phyloP scores from a whole-genome alignment of 2,329 filamentous ascomycete genomes.

The Plenodomus lindquistii region DNA sequence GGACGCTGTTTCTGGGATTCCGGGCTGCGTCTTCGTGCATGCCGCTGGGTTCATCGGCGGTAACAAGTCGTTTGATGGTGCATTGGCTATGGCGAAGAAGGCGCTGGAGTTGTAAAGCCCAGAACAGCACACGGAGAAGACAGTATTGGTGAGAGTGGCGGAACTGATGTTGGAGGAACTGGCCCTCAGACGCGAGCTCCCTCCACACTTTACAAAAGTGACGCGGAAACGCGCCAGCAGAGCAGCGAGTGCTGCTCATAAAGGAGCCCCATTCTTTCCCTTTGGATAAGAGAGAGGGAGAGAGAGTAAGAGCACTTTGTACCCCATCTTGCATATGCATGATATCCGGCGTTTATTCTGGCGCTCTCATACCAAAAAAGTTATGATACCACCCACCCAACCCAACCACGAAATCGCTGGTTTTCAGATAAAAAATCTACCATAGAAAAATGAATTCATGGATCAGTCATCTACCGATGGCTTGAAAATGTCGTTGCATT shows the following conservation, averaged over 20 bases:
- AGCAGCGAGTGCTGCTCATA: background rate
- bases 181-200: conserved; percentile 21
- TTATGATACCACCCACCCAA: conserved; percentile 27
- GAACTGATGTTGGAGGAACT: too few species aligned
- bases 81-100: conserved; percentile 80
- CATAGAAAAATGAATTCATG: background rate
- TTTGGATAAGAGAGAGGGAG: too few species aligned
- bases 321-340: conserved; percentile 25
- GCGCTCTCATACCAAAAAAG: conserved; percentile 25
- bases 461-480: background rate
- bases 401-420: too few species aligned
- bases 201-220: conserved; percentile 18
- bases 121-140: too few species aligned
- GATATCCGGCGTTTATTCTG: conserved; percentile 28
- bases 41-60: conserved; percentile 95
- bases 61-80: conserved; percentile 88
- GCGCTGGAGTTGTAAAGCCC: conserved; percentile 61
- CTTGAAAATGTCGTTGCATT: too few species aligned
- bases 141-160: too few species aligned
- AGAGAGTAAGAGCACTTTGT: background rate
- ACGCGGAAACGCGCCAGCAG: too few species aligned
- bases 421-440: background rate
- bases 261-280: background rate
- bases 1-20: conserved; percentile 69
- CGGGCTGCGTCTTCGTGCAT: conserved; percentile 88